Evolutionary conservation across 192 early-diverging fungal species (phyloP), one percentile per base, ranked within the genome.

Genomic region (Coemansia sp.): DNA sequence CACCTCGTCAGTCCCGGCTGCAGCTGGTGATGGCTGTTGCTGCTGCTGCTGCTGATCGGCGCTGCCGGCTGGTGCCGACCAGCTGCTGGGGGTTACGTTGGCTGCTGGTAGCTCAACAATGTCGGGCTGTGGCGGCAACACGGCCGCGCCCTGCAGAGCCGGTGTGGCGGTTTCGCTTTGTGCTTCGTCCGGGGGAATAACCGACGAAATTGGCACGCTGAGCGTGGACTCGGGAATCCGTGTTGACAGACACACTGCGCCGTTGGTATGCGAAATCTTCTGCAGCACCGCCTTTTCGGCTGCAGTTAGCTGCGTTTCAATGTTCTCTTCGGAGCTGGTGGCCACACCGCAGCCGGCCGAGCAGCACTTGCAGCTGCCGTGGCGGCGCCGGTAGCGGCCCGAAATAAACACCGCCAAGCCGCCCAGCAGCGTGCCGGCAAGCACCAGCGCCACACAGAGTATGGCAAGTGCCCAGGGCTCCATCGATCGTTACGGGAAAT

Each of bases 151-250:
- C n/a, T 45, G 43, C 23, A n/a, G 11, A 4, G 43, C 6, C 23
- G 11, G 21, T 26, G 25, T 45, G 43, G n/a, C n/a, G n/a, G n/a
- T n/a, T n/a, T n/a, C n/a, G n/a, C n/a, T n/a, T n/a, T 26, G 43
- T 14, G 26, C 25, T 2, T 26, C 23, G 34, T 68, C 50, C 27
- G 53, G 2, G 58, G 38, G 46, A 15, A 34, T 29, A 17, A 40
- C 49, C 9, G 63, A 27, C 5, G 63, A 52, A 25, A 65, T 45
- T 26, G 70, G 47, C 30, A 66, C 40, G 39, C 51, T 38, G 28
- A 73, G 47, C 10, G 55, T 39, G n/a, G 63, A 49, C 19, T 73
- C 70, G 5, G 70, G 70, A 0, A 73, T 49, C 32, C 32, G 59
- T 9, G 62, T 58, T 12, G 58, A 57, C 21, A 73, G 54, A 38